Base-by-base conservation (phyloP, 345 rosid genomes). In the Corchorus olitorius region DNA sequence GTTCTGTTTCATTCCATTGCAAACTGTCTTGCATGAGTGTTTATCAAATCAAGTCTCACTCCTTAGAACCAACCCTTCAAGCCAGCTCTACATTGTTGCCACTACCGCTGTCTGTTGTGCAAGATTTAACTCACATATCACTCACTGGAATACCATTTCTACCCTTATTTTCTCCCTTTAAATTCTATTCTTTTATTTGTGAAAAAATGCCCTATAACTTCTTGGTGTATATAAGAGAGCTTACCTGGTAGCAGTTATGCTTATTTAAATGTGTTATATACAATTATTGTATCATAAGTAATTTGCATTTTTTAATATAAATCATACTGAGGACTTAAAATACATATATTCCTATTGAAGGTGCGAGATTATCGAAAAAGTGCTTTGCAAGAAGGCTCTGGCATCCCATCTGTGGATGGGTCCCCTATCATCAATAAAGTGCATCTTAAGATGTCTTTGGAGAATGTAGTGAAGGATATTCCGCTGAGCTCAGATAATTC, bases 381-480 rank as follows among this genome's bases (percentile, higher is more conserved):
- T 79, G 67, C 86, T 69, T 72, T 87, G 77, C 86, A 86, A 77
- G 90, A 84, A 81, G 95, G 87, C 74, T 81, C 86, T 64, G 75
- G 73, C 66, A 62, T 71, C 68, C 72, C 79, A 62, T 49, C 84
- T 9, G 39, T 39, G 56, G 83, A 75, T 60, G 84, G 67, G 58
- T 72, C 87, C 48, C 98, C 97, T 41, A 61, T 81, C 77, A 78
- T 89, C 76, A 87, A 80, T 75, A 94, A 86, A 88, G 87, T 92
- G 70, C 56, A 77, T 76, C 97, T 97, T 64, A 91, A 79, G 81
- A 88, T 92, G 92, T 92, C 99, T 39, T 82, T 97, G 77, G 95
- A 91, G 90, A 94, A 94, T 81, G 87, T 97, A 61, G 90, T 97
- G 62, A 94, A 92, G 86, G 99, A 94, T 87, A 92, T 97, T 76